These are phyloP conservation scores for Trametes cinnabarina DNA, from an alignment of 768 basidiomycete species.

Conservation along the genomic window DNA sequence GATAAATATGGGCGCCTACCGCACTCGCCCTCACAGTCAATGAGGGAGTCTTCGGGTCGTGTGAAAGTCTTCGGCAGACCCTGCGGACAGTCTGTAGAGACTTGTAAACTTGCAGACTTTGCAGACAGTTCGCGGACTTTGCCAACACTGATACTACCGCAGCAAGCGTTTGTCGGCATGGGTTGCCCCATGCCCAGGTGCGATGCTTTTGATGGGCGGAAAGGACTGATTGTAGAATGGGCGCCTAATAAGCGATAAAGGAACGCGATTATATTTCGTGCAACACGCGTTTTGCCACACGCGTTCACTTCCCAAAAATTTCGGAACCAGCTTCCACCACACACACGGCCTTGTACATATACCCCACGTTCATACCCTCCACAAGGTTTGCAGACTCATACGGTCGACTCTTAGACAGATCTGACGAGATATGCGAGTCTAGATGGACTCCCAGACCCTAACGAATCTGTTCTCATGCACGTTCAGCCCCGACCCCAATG, in stretches of 20 bases:
- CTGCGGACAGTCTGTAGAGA: no score
- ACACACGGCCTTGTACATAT: conserved; percentile 16
- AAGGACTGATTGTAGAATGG: conserved; percentile 1
- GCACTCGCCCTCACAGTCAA: no score
- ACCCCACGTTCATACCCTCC: conserved; percentile 15
- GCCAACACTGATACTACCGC: background rate
- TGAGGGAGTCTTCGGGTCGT: no score
- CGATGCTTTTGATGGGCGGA: background rate
- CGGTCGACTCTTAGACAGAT: background rate
- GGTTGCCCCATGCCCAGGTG: background rate
- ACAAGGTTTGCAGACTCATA: background rate
- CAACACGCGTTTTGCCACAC: conserved; percentile 25
- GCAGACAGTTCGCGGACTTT: no score
- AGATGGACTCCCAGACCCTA: conserved; percentile 74
- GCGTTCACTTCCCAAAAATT: conserved; percentile 21
- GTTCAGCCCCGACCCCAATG: conserved; percentile 81
- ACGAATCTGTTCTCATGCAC: conserved; percentile 79
- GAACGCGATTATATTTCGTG: conserved; percentile 14
- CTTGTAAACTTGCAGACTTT: no score
- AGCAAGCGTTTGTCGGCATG: background rate
- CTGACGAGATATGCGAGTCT: background rate
- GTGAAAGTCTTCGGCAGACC: no score
- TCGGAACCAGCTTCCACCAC: conserved; percentile 16
- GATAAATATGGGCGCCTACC: no score
- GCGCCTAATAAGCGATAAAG: conserved; percentile 19